Percentiles rank a stretch among this genome's conserved stretches.
Evolutionary conservation across 164 flowering plant genomes (phyloP).

Genomic region (Brasenia schreberi): DNA sequence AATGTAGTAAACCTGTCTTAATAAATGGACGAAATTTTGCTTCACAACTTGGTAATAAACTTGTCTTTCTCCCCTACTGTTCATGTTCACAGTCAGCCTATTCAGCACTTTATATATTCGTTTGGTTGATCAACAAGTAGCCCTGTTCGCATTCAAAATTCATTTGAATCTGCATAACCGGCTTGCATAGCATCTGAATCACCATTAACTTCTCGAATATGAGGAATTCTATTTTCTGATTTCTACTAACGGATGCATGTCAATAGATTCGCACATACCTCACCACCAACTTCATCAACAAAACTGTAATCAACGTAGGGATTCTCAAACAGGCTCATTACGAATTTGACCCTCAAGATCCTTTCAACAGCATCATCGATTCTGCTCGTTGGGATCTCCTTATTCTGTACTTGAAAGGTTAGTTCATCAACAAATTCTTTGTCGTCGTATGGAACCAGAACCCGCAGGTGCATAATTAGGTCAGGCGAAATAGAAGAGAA

Average conservation of each 20-base stretch:
- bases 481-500: too few species aligned
- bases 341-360: slow-evolving; percentile 18
- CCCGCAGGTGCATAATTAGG: slow-evolving; percentile 3
- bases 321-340: slow-evolving; percentile 18
- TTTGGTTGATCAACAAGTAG: too few species aligned
- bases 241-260: too few species aligned
- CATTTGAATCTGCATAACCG: too few species aligned
- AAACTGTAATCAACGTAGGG: slow-evolving; percentile 15
- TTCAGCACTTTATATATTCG: too few species aligned
- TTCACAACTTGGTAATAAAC: neutral
- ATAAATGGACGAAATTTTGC: neutral
- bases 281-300: slow-evolving; percentile 5
- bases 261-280: neutral
- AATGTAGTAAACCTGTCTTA: neutral
- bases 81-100: too few species aligned
- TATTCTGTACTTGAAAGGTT: slow-evolving; percentile 6
- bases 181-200: too few species aligned
- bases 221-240: too few species aligned
- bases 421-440: slow-evolving; percentile 10
- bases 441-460: slow-evolving; percentile 17
- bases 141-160: too few species aligned
- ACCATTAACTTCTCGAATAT: too few species aligned
- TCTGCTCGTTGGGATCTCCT: slow-evolving; percentile 15
- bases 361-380: slow-evolving; percentile 22
- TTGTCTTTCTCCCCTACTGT: too few species aligned